Conservation (phyloP, 768 basidiomycete genomes). For the Lactarius evosmus region DNA sequence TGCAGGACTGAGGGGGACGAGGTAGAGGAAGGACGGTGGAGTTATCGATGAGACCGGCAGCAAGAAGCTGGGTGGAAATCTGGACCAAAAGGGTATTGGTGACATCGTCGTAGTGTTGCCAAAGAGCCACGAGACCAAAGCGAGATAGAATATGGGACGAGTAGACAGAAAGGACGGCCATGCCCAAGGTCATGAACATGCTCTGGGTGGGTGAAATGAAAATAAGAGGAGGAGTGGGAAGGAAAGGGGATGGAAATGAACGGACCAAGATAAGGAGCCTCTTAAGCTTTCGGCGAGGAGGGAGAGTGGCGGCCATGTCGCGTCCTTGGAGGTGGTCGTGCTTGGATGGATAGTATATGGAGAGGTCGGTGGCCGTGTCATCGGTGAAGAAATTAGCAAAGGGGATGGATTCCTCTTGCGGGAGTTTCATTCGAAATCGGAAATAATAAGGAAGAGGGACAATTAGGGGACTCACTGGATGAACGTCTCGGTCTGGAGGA, state of each 20-base stretch:
- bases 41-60: conserved; percentile 17
- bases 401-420: neutral
- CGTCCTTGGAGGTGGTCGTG: conserved; percentile 15
- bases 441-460: neutral
- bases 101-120: conserved; percentile 9
- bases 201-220: conserved; percentile 9
- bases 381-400: conserved; percentile 22
- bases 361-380: conserved; percentile 19
- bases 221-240: neutral
- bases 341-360: conserved; percentile 21
- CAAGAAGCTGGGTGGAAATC: conserved; percentile 11
- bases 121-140: conserved; percentile 12
- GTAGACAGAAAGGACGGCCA: conserved; percentile 23
- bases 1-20: conserved; percentile 18
- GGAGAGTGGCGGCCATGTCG: conserved; percentile 1
- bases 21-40: conserved; percentile 9
- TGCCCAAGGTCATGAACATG: conserved; percentile 22
- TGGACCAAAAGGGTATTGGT: conserved; percentile 15
- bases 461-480: neutral
- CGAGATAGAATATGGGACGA: conserved; percentile 18
- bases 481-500: neutral
- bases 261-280: conserved; percentile 18
- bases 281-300: conserved; percentile 22
- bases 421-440: neutral
- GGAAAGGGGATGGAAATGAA: neutral